Conservation (phyloP, 768 basidiomycete species). For the Vishniacozyma victoriae region DNA sequence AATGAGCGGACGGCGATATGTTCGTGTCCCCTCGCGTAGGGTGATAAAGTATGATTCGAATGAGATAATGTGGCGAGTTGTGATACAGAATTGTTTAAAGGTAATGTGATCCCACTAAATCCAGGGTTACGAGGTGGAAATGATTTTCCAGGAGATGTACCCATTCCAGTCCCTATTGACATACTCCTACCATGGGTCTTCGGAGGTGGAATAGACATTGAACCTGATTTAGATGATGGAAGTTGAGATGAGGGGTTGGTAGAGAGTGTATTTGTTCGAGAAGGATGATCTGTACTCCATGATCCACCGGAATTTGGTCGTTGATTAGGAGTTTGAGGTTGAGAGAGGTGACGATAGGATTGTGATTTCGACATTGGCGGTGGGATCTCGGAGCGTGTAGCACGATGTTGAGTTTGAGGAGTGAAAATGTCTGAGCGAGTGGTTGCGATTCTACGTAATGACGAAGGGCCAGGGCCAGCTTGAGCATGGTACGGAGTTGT, state of each 20-base stretch:
- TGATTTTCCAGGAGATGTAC: constrained; percentile 24
- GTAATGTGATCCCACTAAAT: constrained; percentile 32
- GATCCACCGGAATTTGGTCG: too few species aligned
- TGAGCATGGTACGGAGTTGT: constrained; percentile 6
- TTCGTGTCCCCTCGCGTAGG: constrained; percentile 81
- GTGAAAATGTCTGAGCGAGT: constrained; percentile 37
- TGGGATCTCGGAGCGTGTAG: not conserved
- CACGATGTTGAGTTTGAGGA: constrained; percentile 3
- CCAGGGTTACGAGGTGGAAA: constrained; percentile 31
- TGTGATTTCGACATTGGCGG: constrained; percentile 1
- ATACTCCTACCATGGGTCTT: not conserved
- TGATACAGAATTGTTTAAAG: constrained; percentile 68
- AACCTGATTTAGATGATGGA: constrained; percentile 25
- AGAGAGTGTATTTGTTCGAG: constrained; percentile 14
- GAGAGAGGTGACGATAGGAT: not conserved
- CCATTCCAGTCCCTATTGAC: constrained; percentile 4
- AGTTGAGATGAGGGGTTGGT: constrained; percentile 19
- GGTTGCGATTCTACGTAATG: constrained; percentile 29
- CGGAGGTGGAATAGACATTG: constrained; percentile 3
- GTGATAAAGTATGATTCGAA: constrained; percentile 89
- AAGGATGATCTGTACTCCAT: constrained; percentile 2
- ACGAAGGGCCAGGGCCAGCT: constrained; percentile 25
- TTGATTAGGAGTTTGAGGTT: constrained; percentile 3
- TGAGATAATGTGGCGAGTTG: constrained; percentile 78
- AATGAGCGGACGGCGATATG: constrained; percentile 90